Evolutionary conservation across 2,329 filamentous ascomycete genomes (phyloP).

Genomic region (Cladosporium halotolerans): DNA sequence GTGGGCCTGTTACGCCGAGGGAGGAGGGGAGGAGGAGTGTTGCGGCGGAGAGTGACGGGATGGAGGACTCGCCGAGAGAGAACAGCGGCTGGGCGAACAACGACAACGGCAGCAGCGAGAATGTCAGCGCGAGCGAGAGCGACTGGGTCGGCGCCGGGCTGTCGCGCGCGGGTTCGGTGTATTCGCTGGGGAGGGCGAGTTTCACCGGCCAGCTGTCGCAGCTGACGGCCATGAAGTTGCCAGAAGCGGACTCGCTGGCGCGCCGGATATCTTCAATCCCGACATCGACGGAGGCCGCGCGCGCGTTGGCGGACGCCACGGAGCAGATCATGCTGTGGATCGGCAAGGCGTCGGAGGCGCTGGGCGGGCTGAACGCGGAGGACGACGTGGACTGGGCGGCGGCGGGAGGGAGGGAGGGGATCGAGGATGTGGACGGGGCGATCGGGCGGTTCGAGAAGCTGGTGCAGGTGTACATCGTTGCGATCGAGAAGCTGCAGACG

Average conservation of each 20-base stretch:
- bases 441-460: constrained; percentile 81
- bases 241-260: constrained; percentile 76
- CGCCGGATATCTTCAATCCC: constrained; percentile 78
- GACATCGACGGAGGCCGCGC: constrained; percentile 75
- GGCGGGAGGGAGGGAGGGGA: constrained; percentile 75
- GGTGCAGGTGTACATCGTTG: constrained; percentile 84
- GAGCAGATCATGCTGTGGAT: constrained; percentile 95
- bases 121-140: constrained; percentile 47
- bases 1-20: not conserved
- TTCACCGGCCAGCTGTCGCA: constrained; percentile 92
- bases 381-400: constrained; percentile 97
- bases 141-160: constrained; percentile 62
- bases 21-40: not conserved
- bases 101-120: constrained; percentile 15
- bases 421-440: constrained; percentile 61
- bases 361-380: constrained; percentile 82
- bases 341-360: constrained; percentile 80
- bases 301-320: constrained; percentile 75
- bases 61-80: not conserved
- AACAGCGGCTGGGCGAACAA: constrained; percentile 2
- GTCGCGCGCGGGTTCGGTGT: constrained; percentile 75
- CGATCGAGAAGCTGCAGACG: constrained; percentile 85
- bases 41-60: not conserved
- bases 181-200: constrained; percentile 84
- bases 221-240: constrained; percentile 81